Conservation (phyloP, 495 filamentous ascomycete species). For the Penicillium nucicola region DNA sequence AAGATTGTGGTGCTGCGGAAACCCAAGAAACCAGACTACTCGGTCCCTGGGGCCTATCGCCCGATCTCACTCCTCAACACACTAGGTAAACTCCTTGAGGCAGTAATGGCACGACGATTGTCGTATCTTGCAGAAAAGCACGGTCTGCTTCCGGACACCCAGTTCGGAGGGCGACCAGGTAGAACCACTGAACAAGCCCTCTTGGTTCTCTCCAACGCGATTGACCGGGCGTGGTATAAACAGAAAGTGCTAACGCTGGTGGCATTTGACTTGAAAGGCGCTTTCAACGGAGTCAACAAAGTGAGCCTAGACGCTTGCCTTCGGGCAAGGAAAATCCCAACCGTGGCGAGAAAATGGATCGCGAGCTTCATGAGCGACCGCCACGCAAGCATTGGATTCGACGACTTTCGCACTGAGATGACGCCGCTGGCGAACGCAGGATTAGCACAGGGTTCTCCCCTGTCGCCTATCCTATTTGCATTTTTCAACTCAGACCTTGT, state of each 20-base stretch:
- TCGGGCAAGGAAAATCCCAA: constrained; percentile 17
- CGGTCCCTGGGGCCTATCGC: constrained; percentile 15
- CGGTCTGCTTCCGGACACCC: constrained; percentile 12
- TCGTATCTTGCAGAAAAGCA: constrained; percentile 13
- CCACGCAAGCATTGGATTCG: constrained; percentile 20
- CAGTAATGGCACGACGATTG: constrained; percentile 12
- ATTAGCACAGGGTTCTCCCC: constrained; percentile 24
- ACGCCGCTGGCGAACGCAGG: constrained; percentile 17
- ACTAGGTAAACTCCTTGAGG: constrained; percentile 18
- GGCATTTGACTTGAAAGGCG: constrained; percentile 18
- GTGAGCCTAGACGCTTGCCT: constrained; percentile 19
- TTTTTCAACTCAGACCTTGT: constrained; percentile 29
- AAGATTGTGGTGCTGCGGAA: constrained; percentile 25
- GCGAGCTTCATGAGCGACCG: constrained; percentile 25
- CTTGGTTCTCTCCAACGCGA: constrained; percentile 13
- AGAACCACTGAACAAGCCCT: constrained; percentile 16
- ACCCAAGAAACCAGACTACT: constrained; percentile 23
- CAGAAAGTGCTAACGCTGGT: constrained; percentile 12
- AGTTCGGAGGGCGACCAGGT: constrained; percentile 16
- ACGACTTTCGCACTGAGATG: constrained; percentile 16
- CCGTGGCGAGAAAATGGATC: constrained; percentile 16
- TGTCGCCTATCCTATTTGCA: constrained; percentile 25
- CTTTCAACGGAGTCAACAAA: constrained; percentile 22
- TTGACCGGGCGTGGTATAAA: constrained; percentile 16
- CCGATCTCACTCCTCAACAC: constrained; percentile 27